phyloP scores from a whole-genome alignment of 306 rosid species.

The Alnus glutinosa region DNA sequence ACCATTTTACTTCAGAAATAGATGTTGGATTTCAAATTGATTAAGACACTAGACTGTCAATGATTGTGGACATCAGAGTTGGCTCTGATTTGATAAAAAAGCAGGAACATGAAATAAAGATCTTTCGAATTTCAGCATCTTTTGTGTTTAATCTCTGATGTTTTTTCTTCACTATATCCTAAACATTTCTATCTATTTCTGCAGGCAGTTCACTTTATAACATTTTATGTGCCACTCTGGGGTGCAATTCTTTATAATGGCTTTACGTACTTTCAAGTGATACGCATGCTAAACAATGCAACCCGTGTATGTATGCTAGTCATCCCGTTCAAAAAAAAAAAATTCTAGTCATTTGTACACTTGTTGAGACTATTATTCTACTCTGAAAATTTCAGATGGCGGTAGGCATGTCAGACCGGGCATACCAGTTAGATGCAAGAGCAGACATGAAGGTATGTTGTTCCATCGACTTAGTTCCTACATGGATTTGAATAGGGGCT shows the following conservation, averaged over 20 bases:
- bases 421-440: conserved; percentile 69
- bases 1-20: not conserved
- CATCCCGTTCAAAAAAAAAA: conserved; percentile 13
- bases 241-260: conserved; percentile 98
- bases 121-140: not conserved
- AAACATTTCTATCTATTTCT: conserved; percentile 20
- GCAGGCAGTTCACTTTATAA: conserved; percentile 91
- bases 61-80: not conserved
- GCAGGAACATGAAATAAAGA: not conserved
- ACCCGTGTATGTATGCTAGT: conserved; percentile 70
- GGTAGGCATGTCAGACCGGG: conserved; percentile 80
- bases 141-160: conserved; percentile 5
- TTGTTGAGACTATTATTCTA: conserved; percentile 27
- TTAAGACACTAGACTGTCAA: not conserved
- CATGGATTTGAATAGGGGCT: not conserved
- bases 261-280: conserved; percentile 83
- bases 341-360: conserved; percentile 19
- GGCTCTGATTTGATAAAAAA: not conserved
- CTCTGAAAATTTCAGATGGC: conserved; percentile 83
- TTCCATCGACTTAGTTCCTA: conserved; percentile 12
- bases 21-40: not conserved
- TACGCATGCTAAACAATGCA: conserved; percentile 98
- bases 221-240: conserved; percentile 97
- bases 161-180: not conserved
- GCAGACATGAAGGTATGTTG: conserved; percentile 81